Evolutionary conservation across 495 filamentous ascomycete genomes (phyloP), one percentile per base, ranked within the genome.

Genomic region (Oleoguttula mirabilis): DNA sequence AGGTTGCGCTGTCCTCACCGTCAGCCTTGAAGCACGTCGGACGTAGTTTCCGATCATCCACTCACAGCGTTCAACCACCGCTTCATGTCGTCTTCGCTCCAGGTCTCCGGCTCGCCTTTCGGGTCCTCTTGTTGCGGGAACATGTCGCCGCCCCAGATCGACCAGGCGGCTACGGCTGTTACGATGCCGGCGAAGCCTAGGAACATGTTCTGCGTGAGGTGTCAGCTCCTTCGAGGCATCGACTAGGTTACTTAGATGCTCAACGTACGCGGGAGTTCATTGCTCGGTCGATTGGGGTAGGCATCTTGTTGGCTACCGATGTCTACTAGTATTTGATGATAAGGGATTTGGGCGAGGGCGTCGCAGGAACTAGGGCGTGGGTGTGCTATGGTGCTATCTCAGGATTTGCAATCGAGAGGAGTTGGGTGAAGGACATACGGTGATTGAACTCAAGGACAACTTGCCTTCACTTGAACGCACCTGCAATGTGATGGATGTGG

Each of bases 111-210:
- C 16, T 55, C 49, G 19, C 51, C 52, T 19, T 28, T 49, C 4
- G 55, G 51, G 12, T 57, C 55, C 20, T 17, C 11, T 8, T 44
- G 36, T 30, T 39, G 35, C 4, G 55, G 55, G 27, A 57, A 55
- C 27, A 55, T 47, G 21, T 48, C 48, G 16, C 43, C 34, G 11
- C 50, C 51, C 51, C 47, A 57, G 28, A 57, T 57, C 7, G 43
- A 41, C 51, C 52, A 57, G 25, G 45, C 51, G 10, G 55, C 36
- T 2, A 55, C 55, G 2, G 52, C 51, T 20, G 51, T 52, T 10
- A 57, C 39, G 6, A 55, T 19, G 25, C 47, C 48, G n/a, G 52
- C 52, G 36, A 57, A 57, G 23, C 52, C 52, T 14, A 55, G 52
- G 43, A 55, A 55, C 17, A 49, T 21, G 37, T 54, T 45, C 51